Evolutionary conservation across 257 asterid genomes (phyloP).

Genomic region (Rhazya stricta): DNA sequence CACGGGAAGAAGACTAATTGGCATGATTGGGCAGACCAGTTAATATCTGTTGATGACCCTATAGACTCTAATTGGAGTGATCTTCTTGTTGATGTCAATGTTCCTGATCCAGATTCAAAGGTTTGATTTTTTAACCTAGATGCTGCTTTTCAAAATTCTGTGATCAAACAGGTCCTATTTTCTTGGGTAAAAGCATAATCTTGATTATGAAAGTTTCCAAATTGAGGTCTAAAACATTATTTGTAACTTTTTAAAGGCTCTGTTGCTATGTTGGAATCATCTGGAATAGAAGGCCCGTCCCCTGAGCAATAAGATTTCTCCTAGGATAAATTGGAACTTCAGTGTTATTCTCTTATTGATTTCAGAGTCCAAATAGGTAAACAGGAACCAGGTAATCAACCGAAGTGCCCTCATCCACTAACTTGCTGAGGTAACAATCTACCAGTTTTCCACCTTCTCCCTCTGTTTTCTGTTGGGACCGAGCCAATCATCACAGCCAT

Average conservation of each 20-base stretch:
- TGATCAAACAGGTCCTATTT: neutral
- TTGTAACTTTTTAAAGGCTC: neutral
- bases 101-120: conserved; percentile 60
- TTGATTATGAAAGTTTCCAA: neutral
- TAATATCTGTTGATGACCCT: conserved; percentile 46
- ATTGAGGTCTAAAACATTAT: neutral
- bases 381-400: neutral
- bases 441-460: neutral
- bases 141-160: neutral
- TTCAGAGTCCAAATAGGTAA: neutral
- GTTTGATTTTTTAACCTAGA: conserved; percentile 30
- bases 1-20: conserved; percentile 41
- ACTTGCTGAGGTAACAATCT: neutral
- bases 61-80: conserved; percentile 54
- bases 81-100: conserved; percentile 54
- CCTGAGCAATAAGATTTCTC: neutral
- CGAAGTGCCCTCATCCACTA: neutral
- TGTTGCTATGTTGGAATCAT: neutral
- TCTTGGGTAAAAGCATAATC: neutral
- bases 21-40: conserved; percentile 66
- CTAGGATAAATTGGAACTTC: neutral
- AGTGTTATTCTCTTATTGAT: neutral
- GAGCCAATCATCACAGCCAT: neutral
- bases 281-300: neutral
- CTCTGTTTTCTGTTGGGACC: neutral